Evolutionary conservation across 805 yeast species (phyloP).

Genomic region (Myxozyma geophila): DNA sequence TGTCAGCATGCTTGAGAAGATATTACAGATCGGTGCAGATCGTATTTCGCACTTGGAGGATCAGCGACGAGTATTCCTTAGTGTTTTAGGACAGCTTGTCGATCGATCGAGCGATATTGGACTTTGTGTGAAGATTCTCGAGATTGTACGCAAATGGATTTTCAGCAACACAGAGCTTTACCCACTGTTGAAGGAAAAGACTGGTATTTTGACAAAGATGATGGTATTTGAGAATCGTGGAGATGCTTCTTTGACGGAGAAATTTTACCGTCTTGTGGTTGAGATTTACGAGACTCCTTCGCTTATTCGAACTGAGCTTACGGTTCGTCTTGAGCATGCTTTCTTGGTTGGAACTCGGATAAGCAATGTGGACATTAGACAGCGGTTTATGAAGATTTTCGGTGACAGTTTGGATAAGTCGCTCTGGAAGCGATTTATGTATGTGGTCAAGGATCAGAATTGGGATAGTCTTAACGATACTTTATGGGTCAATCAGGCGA

Average conservation of each 20-base stretch:
- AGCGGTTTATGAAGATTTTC: constrained; percentile 76
- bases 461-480: constrained; percentile 96
- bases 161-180: constrained; percentile 79
- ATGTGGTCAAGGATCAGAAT: constrained; percentile 90
- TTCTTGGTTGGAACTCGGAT: constrained; percentile 91
- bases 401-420: constrained; percentile 78
- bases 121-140: constrained; percentile 72
- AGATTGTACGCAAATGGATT: constrained; percentile 86
- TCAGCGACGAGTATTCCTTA: constrained; percentile 84
- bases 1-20: constrained; percentile 72
- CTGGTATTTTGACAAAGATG: constrained; percentile 92
- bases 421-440: constrained; percentile 76
- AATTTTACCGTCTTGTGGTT: constrained; percentile 82
- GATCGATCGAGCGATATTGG: constrained; percentile 83
- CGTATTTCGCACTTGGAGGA: constrained; percentile 90
- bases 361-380: constrained; percentile 73
- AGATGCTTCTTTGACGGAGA: constrained; percentile 73
- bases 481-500: constrained; percentile 93
- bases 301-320: constrained; percentile 80
- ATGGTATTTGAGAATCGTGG: constrained; percentile 88
- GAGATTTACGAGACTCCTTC: constrained; percentile 83
- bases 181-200: constrained; percentile 95
- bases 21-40: constrained; percentile 74
- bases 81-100: constrained; percentile 83
- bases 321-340: constrained; percentile 95